A percentile compares a stretch with the other conserved stretches of the same genome.
These are phyloP conservation scores for Mollisiaceae sp. DNA, from an alignment of 2,329 filamentous ascomycete species.

Conservation along the genomic window DNA sequence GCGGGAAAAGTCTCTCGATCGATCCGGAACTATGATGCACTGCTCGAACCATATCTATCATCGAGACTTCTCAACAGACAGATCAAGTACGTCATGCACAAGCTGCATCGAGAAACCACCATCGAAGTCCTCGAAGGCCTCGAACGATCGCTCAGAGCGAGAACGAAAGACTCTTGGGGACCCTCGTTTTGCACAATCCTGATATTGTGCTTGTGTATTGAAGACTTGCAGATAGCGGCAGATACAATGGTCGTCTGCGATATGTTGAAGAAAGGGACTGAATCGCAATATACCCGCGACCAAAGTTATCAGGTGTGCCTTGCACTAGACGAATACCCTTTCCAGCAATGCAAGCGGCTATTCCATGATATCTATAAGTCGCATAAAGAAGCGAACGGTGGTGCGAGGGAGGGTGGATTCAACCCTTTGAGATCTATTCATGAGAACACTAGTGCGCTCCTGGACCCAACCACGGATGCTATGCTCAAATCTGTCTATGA, in stretches of 20 bases:
- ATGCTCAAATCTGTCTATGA: slow-evolving; percentile 30
- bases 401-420: slow-evolving; percentile 29
- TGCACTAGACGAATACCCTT: slow-evolving; percentile 32
- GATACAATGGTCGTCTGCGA: slow-evolving; percentile 34
- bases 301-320: slow-evolving; percentile 30
- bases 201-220: slow-evolving; percentile 36
- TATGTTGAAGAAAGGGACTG: slow-evolving; percentile 23
- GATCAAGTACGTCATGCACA: slow-evolving; percentile 35
- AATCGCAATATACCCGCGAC: slow-evolving; percentile 20
- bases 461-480: slow-evolving; percentile 27
- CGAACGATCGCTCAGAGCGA: slow-evolving; percentile 31
- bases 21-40: slow-evolving; percentile 13
- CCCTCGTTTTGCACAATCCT: slow-evolving; percentile 34
- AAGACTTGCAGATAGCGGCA: slow-evolving; percentile 32
- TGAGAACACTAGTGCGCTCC: slow-evolving; percentile 10
- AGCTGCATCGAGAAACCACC: slow-evolving; percentile 30
- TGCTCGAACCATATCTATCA: slow-evolving; percentile 25
- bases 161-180: slow-evolving; percentile 35
- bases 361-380: slow-evolving; percentile 38
- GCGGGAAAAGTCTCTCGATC: slow-evolving; percentile 21
- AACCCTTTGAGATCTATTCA: slow-evolving; percentile 31
- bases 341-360: slow-evolving; percentile 29
- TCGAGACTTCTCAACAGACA: slow-evolving; percentile 37
- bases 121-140: slow-evolving; percentile 30
- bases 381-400: slow-evolving; percentile 27